Evolutionary conservation across 768 basidiomycete species (phyloP), one percentile per base, ranked within the genome.

Genomic region (Macrolepiota albuminosa): DNA sequence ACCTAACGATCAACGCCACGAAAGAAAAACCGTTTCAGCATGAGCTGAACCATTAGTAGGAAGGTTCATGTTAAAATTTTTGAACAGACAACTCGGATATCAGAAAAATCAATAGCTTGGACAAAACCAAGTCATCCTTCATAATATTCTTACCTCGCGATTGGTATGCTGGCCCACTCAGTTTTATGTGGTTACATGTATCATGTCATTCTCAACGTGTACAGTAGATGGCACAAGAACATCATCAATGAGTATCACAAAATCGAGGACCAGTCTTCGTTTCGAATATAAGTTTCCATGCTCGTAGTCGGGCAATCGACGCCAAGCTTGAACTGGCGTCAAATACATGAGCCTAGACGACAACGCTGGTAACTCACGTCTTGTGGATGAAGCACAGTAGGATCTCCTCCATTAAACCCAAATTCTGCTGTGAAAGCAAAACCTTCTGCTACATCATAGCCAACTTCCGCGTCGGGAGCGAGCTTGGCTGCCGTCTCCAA

Each of bases 211-310:
- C 43, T 29, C 21, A n/a, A 31, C 18, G 16, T 39, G 24, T 29
- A 7, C 39, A 42, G 9, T 16, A 5, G 4, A 26, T n/a, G 52
- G 5, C 7, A 53, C 21, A 52, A 26, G 37, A 26, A 33, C 18
- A 9, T 26, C 24, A 24, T 31, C 21, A 9, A 54, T 14, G 29
- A 43, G n/a, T 1, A 26, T 42, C 29, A 21, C 14, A 56, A 43
- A 51, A 60, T 50, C 0, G 54, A 29, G 6, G 59, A 56, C 59
- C 59, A 56, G n/a, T 60, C 54, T 45, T 60, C 59, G 11, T 43
- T 56, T 10, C 49, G 40, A 24, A 60, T 60, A 21, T 60, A 60
- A 21, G 29, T 43, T 33, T 60, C 59, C n/a, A 60, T 60, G 40
- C 59, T 60, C 4, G 59, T 60, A 9, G 48, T 60, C 33, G 54